These are phyloP conservation scores for Porogramme epimiltina DNA, from an alignment of 1,284 basidiomycete species.

Conservation along the genomic window DNA sequence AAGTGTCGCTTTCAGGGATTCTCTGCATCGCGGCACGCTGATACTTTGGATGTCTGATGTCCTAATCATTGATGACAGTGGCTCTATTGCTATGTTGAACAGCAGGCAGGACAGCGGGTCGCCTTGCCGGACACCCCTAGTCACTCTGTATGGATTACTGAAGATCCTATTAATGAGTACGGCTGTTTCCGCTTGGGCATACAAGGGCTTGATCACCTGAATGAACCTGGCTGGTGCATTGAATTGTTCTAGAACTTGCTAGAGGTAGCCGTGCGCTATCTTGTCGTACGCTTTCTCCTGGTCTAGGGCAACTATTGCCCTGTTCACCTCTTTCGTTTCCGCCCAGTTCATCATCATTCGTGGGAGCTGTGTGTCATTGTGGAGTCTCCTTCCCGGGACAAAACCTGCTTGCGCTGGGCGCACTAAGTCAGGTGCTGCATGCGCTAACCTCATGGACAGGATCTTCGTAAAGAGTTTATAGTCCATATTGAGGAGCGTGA, in stretches of 20 bases:
- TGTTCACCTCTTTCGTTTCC: constrained; percentile 25
- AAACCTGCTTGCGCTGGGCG: constrained; percentile 34
- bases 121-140: constrained; percentile 33
- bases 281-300: constrained; percentile 38
- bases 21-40: constrained; percentile 19
- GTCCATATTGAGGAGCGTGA: constrained; percentile 36
- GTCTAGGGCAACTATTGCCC: constrained; percentile 30
- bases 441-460: constrained; percentile 20
- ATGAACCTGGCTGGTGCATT: no score
- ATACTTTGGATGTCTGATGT: constrained; percentile 33
- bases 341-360: constrained; percentile 27
- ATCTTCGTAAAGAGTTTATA: constrained; percentile 32
- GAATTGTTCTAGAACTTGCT: constrained; percentile 21
- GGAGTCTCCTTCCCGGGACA: constrained; percentile 26
- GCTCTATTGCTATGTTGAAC: constrained; percentile 39
- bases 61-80: constrained; percentile 32
- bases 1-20: constrained; percentile 26
- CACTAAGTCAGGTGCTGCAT: constrained; percentile 17
- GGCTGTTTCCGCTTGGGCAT: constrained; percentile 23
- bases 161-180: constrained; percentile 31
- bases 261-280: constrained; percentile 33
- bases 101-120: constrained; percentile 41
- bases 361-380: constrained; percentile 27
- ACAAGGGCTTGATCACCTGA: no score
- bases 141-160: constrained; percentile 23